These are phyloP conservation scores for Biancaea sappan DNA, from an alignment of 306 rosid species.

Conservation along the genomic window DNA sequence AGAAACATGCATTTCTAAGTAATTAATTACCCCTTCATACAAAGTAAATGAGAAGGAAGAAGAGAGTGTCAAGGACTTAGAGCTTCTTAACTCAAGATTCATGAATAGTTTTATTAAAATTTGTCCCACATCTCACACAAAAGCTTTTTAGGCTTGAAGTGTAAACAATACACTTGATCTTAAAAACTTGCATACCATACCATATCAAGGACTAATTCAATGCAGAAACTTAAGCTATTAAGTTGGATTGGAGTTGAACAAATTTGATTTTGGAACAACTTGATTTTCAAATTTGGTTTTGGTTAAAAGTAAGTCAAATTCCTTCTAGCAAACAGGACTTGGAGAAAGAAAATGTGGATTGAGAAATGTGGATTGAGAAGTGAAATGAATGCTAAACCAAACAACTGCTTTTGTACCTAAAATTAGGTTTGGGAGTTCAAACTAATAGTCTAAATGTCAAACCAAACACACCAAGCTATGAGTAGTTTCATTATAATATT, in stretches of 20 bases:
- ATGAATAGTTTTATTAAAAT: neutral
- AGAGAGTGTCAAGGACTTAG: neutral
- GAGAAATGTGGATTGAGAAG: too few species aligned
- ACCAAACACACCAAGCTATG: too few species aligned
- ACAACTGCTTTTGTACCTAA: too few species aligned
- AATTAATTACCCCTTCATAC: neutral
- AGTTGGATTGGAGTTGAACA: too few species aligned
- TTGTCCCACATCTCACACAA: neutral
- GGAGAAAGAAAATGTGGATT: too few species aligned
- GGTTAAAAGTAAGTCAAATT: too few species aligned
- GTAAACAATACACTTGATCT: neutral
- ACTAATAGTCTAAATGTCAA: too few species aligned
- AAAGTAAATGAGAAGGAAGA: neutral
- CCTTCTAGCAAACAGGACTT: too few species aligned
- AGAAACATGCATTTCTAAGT: neutral
- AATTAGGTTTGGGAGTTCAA: too few species aligned
- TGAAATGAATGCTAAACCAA: too few species aligned
- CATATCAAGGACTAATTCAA: neutral
- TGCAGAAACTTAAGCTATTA: neutral
- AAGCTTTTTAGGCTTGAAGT: neutral
- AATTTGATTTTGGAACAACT: too few species aligned
- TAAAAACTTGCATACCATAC: neutral
- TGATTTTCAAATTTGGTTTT: too few species aligned
- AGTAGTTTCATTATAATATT: neutral
- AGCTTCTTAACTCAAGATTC: neutral